These are phyloP conservation scores for Globisporangium recalcitrans DNA, from an alignment of 352 stramenopile species.

Conservation along the genomic window DNA sequence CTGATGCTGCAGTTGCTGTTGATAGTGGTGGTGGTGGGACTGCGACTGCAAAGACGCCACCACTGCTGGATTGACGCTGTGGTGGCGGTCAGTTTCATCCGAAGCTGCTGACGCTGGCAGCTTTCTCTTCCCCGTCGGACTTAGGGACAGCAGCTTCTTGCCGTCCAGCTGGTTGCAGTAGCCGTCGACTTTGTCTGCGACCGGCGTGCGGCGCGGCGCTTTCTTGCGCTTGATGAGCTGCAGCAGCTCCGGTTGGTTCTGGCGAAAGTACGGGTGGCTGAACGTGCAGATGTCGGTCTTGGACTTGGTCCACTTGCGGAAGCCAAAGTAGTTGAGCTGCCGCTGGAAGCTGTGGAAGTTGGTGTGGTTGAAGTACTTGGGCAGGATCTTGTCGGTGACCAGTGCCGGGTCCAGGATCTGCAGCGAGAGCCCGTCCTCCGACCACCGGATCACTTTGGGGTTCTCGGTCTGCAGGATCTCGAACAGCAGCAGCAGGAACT, in stretches of 20 bases:
- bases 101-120: conserved; percentile 9
- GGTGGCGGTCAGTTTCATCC: not conserved
- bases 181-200: conserved; percentile 15
- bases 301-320: conserved; percentile 60
- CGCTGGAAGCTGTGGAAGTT: conserved; percentile 87
- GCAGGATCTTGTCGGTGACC: conserved; percentile 71
- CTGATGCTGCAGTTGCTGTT: conserved; percentile 7
- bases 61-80: not conserved
- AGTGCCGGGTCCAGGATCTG: conserved; percentile 41
- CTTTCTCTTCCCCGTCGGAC: conserved; percentile 47
- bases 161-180: conserved; percentile 17
- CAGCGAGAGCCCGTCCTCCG: conserved; percentile 35
- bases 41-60: not conserved
- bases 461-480: conserved; percentile 50
- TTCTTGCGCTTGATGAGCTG: conserved; percentile 83
- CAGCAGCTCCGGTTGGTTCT: conserved; percentile 68
- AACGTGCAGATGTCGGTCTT: conserved; percentile 86
- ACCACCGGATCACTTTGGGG: conserved; percentile 45
- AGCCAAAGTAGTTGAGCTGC: conserved; percentile 89
- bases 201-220: conserved; percentile 39
- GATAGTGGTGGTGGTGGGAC: not conserved
- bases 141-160: conserved; percentile 33
- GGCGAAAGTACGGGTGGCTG: conserved; percentile 70
- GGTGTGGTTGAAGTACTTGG: conserved; percentile 88
- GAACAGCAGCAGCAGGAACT: conserved; percentile 52